Conservation (phyloP, 768 basidiomycete species). For the Lentinula boryana region DNA sequence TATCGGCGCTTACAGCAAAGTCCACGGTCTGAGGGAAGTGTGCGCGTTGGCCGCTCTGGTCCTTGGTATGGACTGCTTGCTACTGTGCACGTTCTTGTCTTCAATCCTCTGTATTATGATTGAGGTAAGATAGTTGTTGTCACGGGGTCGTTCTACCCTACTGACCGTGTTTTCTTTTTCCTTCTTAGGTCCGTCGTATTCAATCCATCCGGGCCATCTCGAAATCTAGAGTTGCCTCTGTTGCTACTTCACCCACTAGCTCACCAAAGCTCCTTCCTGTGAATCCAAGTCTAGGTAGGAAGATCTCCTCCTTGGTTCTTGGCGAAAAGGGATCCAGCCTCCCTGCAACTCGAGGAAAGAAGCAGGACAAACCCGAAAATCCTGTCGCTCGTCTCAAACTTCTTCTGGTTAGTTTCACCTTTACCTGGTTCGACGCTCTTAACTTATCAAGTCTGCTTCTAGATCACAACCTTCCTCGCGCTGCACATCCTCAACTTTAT, state of each 20-base stretch:
- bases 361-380: conserved; percentile 55
- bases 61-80: conserved; percentile 78
- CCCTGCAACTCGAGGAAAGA: conserved; percentile 15
- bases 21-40: conserved; percentile 88
- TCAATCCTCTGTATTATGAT: conserved; percentile 93
- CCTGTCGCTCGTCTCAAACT: conserved; percentile 87
- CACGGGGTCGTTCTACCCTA: not conserved
- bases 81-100: conserved; percentile 87
- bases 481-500: conserved; percentile 91
- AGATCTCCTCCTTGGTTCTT: conserved; percentile 7
- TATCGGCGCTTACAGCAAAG: conserved; percentile 81
- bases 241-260: conserved; percentile 21
- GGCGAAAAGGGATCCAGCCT: conserved; percentile 35
- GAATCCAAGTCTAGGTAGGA: conserved; percentile 4
- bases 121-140: conserved; percentile 52
- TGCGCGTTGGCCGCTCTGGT: conserved; percentile 92
- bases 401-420: conserved; percentile 54
- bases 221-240: conserved; percentile 24
- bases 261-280: conserved; percentile 2
- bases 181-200: conserved; percentile 51
- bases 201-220: conserved; percentile 51
- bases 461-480: conserved; percentile 88
- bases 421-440: not conserved
- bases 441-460: not conserved
- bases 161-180: conserved; percentile 4